Evolutionary conservation across 106 monocot genomes (phyloP), one percentile per base, ranked within the genome.

Genomic region (Xerophyta viscosa): DNA sequence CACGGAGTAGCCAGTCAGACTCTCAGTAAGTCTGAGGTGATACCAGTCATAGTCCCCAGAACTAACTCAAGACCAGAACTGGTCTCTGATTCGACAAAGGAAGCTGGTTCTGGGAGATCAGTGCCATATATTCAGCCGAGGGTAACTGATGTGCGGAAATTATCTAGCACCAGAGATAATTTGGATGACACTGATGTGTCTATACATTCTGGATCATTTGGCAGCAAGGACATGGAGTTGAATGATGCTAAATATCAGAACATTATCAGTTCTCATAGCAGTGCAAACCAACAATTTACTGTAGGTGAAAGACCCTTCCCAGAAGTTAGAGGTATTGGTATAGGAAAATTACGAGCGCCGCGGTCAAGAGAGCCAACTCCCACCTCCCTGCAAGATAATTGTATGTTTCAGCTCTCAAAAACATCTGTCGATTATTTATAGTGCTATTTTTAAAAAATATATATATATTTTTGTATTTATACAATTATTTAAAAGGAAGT

Each of bases 31-130:
- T 11, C 68, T 54, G 78, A 88, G 58, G 71, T 75, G 20, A 46
- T 62, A 29, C 68, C 77, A 48, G 71, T 78, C 18, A 69, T 82
- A 58, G 71, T 88, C 14, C 87, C 87, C 8, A 88, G 82, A 78
- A 75, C 63, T 68, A 78, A 37, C 74, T 60, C 77, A 31, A 70
- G 77, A 70, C 12, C 56, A 8, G 84, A 84, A 60, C 31, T 45
- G 13, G 24, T 53, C 23, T 15, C 73, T 50, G 87, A 86, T 55
- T 76, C 76, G 42, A 70, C 50, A 59, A 87, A 64, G 46, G 83
- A 83, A 33, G 14, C 48, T 60, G 31, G 36, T 59, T 54, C 41
- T 61, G 77, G 57, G 57, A 78, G 68, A 61, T 33, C 63, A 37
- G 24, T 56, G 41, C 31, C 70, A 54, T 75, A 50, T 33, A 76